Percentiles rank a stretch among this genome's conserved stretches.
phyloP scores from a whole-genome alignment of 768 basidiomycete genomes.

The Hortiboletus campestris region DNA sequence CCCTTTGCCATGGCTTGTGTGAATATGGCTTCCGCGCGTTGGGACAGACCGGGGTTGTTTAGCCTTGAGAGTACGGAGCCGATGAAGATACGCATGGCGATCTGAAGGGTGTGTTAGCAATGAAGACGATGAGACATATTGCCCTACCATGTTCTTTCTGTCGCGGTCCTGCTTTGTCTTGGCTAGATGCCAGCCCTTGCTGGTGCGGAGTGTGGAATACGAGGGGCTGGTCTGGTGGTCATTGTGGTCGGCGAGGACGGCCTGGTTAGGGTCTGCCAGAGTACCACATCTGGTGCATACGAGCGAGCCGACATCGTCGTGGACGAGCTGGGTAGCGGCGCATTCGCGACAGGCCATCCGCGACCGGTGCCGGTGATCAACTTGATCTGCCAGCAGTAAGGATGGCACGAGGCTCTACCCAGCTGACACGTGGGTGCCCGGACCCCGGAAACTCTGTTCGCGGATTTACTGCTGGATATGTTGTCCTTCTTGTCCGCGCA shows the following conservation, averaged over 20 bases:
- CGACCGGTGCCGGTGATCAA: not conserved
- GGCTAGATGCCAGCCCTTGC: constrained; percentile 57
- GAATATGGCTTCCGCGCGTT: constrained; percentile 68
- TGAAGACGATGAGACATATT: constrained; percentile 11
- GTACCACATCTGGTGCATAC: constrained; percentile 74
- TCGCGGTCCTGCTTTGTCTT: constrained; percentile 65
- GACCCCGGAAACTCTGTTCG: constrained; percentile 31
- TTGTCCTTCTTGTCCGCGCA: not conserved
- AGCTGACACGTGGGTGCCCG: not conserved
- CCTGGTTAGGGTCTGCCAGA: constrained; percentile 62
- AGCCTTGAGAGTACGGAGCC: constrained; percentile 57
- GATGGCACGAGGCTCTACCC: too few relatives aligned
- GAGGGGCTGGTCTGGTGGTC: constrained; percentile 33
- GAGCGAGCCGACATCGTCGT: constrained; percentile 55
- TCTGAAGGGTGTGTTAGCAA: constrained; percentile 38
- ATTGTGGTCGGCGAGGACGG: constrained; percentile 50
- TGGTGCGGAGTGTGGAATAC: constrained; percentile 48
- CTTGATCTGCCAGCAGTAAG: too few relatives aligned
- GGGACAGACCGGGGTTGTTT: constrained; percentile 55
- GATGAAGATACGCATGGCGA: constrained; percentile 64
- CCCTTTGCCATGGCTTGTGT: constrained; percentile 60
- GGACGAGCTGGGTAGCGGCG: constrained; percentile 48
- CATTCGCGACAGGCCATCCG: constrained; percentile 50
- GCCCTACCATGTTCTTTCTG: constrained; percentile 58
- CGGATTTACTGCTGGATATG: not conserved